Conservation (phyloP, 805 yeast genomes). For the Ogataea paraovalis region DNA sequence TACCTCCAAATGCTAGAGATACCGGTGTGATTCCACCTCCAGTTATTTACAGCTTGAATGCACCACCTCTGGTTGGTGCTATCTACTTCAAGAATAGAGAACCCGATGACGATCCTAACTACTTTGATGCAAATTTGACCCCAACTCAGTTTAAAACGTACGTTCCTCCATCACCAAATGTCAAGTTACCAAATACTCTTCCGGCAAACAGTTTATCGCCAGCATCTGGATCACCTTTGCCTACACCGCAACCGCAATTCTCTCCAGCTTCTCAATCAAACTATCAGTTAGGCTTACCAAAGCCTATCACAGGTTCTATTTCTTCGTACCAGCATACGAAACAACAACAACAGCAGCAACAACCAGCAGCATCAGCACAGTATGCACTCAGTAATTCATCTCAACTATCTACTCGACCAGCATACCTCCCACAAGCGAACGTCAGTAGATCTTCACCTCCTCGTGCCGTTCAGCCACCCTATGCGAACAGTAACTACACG, state of each 20-base stretch:
- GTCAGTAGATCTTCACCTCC: constrained; percentile 3
- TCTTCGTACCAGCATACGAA: neutral
- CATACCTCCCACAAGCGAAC: neutral
- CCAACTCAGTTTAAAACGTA: constrained; percentile 27
- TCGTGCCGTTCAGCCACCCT: constrained; percentile 8
- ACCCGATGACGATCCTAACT: constrained; percentile 80
- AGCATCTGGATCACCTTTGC: neutral
- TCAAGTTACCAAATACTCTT: constrained; percentile 19
- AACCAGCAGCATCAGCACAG: neutral
- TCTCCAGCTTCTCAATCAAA: neutral
- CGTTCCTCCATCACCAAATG: constrained; percentile 29
- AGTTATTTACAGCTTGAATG: constrained; percentile 71
- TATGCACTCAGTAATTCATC: neutral
- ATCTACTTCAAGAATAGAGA: constrained; percentile 76
- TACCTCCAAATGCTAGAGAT: constrained; percentile 70
- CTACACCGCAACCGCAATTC: constrained; percentile 14
- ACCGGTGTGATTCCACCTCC: constrained; percentile 81
- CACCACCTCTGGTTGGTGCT: constrained; percentile 93
- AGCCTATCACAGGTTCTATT: neutral
- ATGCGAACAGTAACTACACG: constrained; percentile 2
- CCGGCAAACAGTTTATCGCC: constrained; percentile 6
- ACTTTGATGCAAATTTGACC: constrained; percentile 27
- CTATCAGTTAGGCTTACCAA: neutral
- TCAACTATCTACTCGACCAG: neutral
- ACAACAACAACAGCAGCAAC: too few species aligned